Base-by-base conservation (phyloP, 2,329 filamentous ascomycete genomes). In the Curvularia sp. region DNA sequence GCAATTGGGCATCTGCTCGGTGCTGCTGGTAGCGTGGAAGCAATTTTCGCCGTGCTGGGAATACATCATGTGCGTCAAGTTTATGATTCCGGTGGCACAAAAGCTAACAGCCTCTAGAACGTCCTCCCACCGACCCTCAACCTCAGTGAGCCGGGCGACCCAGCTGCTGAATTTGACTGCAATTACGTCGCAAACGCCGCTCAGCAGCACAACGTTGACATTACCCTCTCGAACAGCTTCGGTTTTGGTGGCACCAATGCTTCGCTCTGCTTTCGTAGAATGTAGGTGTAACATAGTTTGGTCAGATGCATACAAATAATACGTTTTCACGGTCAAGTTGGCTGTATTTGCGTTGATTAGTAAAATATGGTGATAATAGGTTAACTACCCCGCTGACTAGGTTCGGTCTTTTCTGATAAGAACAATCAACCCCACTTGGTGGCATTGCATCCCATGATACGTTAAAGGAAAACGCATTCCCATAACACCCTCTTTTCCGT, bases 211-310 rank as follows among this genome's bases (percentile, higher is more conserved):
- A 74, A 82, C 2, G 86, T 98, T 10, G 80, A 87, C 56, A 89
- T 94, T 21, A 91, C 91, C 5, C 70, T 99, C 57, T 95, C 92
- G 3, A 99, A 99, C 72, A 98, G 94, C 74, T 99, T 99, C 79
- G 95, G 95, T 0, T 99, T 99, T 80, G 95, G 95, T 10, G 95
- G 95, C 15, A 98, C 94, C 1, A 99, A 99, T 79, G 93, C 94
- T 41, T 93, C 88, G 53, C 80, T 99, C 36, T 93, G 93, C 51
- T 94, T 98, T 69, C 84, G 84, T 7, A 83, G 80, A 64, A 53
- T 74, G 57, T 78, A 74, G 50, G 25, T 48, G 47, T 42, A 38
- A 36, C 19, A 34, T 27, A 19, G 13, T 15, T 9, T 47, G 2
- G 1, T 21, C n/a, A 21, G 0, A 30, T 19, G 9, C n/a, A 32